Percentiles rank a stretch among this genome's conserved stretches.
Conservation (phyloP, 108 stramenopile genomes). For the Fragilaria crotonensis region DNA sequence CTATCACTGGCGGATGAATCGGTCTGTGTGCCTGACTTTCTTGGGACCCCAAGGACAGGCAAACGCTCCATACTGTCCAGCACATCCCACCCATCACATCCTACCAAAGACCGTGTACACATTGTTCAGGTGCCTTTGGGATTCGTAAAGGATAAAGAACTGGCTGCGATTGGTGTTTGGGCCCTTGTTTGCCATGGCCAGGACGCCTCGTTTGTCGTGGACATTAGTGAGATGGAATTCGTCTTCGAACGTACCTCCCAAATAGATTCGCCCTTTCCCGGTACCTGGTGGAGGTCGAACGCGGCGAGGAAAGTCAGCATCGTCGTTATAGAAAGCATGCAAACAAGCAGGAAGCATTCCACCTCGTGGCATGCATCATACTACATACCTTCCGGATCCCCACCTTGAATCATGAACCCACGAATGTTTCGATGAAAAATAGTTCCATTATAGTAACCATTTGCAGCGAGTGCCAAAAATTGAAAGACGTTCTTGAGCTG, state of each 20-base stretch:
- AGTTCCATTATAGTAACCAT: slow-evolving; percentile 90
- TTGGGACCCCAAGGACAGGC: slow-evolving; percentile 76
- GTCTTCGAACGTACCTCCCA: slow-evolving; percentile 87
- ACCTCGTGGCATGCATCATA: too few relatives aligned
- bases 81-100: slow-evolving; percentile 92
- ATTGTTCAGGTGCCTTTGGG: slow-evolving; percentile 83
- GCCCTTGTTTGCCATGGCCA: slow-evolving; percentile 93
- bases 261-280: slow-evolving; percentile 36
- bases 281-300: too few relatives aligned
- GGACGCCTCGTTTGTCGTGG: slow-evolving; percentile 83
- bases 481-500: slow-evolving; percentile 73
- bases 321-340: too few relatives aligned
- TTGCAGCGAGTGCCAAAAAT: slow-evolving; percentile 79
- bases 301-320: too few relatives aligned
- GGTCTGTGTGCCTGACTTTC: slow-evolving; percentile 64
- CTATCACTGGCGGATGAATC: slow-evolving; percentile 76
- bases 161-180: slow-evolving; percentile 92
- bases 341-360: too few relatives aligned
- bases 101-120: slow-evolving; percentile 95
- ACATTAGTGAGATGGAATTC: slow-evolving; percentile 84
- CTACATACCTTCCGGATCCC: slow-evolving; percentile 92
- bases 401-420: slow-evolving; percentile 96
- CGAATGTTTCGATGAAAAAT: slow-evolving; percentile 93
- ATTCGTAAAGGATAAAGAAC: slow-evolving; percentile 90
- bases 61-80: slow-evolving; percentile 88